phyloP scores from a whole-genome alignment of 352 stramenopile genomes.

The Discostella stelligera region DNA sequence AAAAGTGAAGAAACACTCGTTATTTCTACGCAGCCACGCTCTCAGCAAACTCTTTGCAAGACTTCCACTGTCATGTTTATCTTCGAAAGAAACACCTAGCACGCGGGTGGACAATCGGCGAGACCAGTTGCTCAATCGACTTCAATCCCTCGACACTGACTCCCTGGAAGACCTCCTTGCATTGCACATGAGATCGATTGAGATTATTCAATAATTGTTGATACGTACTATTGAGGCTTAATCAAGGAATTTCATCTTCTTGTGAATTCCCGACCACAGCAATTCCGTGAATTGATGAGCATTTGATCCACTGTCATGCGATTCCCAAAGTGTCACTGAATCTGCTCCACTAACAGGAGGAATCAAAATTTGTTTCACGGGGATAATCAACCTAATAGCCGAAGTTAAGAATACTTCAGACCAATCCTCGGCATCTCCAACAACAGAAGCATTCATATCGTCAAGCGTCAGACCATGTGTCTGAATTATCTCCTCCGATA shows the following conservation, averaged over 20 bases:
- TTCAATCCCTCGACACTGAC: constrained; percentile 41
- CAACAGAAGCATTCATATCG: constrained; percentile 24
- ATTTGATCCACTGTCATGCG: constrained; percentile 1
- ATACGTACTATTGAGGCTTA: neutral
- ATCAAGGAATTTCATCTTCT: neutral
- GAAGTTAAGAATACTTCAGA: constrained; percentile 61
- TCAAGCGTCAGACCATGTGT: constrained; percentile 14
- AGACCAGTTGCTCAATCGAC: constrained; percentile 17
- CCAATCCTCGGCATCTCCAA: constrained; percentile 50
- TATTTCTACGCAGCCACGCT: constrained; percentile 46
- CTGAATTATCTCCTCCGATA: constrained; percentile 29
- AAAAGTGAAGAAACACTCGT: constrained; percentile 44
- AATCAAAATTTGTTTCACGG: constrained; percentile 45
- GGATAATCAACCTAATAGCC: constrained; percentile 45
- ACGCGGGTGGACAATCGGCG: constrained; percentile 1
- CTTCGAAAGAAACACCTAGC: neutral
- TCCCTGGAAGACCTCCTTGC: constrained; percentile 39
- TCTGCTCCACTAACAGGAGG: constrained; percentile 15
- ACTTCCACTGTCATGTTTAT: constrained; percentile 1
- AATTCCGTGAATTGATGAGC: constrained; percentile 7
- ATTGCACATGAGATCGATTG: constrained; percentile 22
- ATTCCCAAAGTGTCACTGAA: constrained; percentile 16
- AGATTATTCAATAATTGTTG: constrained; percentile 1
- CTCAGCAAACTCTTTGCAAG: constrained; percentile 47
- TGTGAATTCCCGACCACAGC: constrained; percentile 15